Percentiles rank a stretch among this genome's conserved stretches.
phyloP scores from a whole-genome alignment of 495 filamentous ascomycete species.

The Penicillium ucsense region DNA sequence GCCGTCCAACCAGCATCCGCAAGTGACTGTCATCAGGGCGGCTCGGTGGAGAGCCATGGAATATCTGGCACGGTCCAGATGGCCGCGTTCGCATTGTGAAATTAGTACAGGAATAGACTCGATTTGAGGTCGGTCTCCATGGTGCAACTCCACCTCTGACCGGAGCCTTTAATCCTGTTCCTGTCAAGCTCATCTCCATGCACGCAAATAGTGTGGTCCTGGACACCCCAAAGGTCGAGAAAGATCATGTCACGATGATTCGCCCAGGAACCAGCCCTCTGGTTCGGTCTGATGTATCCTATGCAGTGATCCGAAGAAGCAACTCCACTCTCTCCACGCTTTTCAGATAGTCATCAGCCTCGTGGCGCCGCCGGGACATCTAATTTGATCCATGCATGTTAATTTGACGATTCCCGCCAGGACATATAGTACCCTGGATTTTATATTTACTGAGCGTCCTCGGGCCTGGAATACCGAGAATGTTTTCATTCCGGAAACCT shows the following conservation, averaged over 20 bases:
- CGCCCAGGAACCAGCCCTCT: conserved; percentile 2
- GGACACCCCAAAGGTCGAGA: conserved; percentile 9
- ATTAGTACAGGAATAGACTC: too few species aligned
- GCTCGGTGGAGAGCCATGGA: conserved; percentile 11
- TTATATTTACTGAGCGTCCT: conserved; percentile 11
- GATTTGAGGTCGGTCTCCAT: neutral
- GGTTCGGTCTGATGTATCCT: neutral
- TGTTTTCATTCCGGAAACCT: conserved; percentile 20
- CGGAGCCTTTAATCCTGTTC: neutral
- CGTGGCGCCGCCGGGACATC: conserved; percentile 1
- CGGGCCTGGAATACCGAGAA: conserved; percentile 15
- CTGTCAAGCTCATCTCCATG: conserved; percentile 15
- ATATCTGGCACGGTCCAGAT: conserved; percentile 1
- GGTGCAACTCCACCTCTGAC: conserved; percentile 2
- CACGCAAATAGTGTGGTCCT: neutral
- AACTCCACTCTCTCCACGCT: conserved; percentile 5
- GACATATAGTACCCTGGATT: neutral
- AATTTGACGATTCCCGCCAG: neutral
- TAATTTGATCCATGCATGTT: neutral
- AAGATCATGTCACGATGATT: conserved; percentile 9
- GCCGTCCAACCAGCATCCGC: conserved; percentile 10
- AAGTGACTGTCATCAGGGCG: conserved; percentile 7
- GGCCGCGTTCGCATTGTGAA: too few species aligned
- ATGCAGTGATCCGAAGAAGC: neutral
- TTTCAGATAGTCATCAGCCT: conserved; percentile 3